These are phyloP conservation scores for Solanum paucissectum DNA, from an alignment of 257 asterid species.

Conservation along the genomic window DNA sequence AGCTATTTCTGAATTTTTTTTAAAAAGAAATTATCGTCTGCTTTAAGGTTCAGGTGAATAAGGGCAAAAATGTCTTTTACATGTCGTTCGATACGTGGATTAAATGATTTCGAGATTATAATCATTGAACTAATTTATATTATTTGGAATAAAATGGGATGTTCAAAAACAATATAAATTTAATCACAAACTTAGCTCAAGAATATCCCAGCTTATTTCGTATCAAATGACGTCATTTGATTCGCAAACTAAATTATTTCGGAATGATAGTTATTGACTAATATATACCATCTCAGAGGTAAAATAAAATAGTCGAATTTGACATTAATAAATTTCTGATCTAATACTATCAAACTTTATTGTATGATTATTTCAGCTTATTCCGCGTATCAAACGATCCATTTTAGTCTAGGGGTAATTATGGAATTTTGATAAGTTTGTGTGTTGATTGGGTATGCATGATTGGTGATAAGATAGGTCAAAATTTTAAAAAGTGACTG, in stretches of 20 bases:
- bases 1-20: background rate
- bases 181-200: background rate
- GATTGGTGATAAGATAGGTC: background rate
- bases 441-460: background rate
- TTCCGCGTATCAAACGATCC: background rate
- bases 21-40: background rate
- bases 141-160: background rate
- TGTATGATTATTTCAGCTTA: background rate
- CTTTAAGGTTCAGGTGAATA: background rate
- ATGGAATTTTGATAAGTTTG: background rate
- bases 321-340: too few relatives aligned
- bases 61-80: background rate
- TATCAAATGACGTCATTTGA: background rate
- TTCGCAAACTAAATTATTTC: background rate
- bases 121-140: background rate
- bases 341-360: background rate
- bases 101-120: background rate
- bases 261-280: background rate
- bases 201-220: background rate
- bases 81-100: background rate
- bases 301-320: too few relatives aligned
- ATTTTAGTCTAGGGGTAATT: background rate
- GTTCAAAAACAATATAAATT: background rate
- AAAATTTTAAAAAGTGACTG: background rate
- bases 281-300: background rate